Evolutionary conservation across 768 basidiomycete species (phyloP).

Genomic region (Boletus reticulatus): DNA sequence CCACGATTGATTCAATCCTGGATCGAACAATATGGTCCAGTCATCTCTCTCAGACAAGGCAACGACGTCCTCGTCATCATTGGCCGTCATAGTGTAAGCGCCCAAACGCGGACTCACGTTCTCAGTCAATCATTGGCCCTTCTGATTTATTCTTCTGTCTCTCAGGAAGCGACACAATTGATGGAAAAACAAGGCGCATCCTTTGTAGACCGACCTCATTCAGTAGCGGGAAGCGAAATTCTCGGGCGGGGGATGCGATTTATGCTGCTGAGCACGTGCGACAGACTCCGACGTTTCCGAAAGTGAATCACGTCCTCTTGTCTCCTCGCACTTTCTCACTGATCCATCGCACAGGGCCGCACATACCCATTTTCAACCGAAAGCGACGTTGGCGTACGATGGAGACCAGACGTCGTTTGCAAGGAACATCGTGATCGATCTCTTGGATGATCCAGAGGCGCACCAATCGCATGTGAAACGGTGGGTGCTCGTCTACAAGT

Average conservation of each 20-base stretch:
- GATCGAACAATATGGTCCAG: slow-evolving; percentile 27
- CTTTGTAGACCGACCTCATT: slow-evolving; percentile 49
- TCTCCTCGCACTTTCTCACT: background rate
- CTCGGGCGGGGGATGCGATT: slow-evolving; percentile 58
- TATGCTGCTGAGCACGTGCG: slow-evolving; percentile 49
- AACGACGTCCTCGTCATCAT: slow-evolving; percentile 25
- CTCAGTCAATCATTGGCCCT: background rate
- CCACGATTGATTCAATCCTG: slow-evolving; percentile 21
- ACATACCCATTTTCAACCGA: slow-evolving; percentile 52
- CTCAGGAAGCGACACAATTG: slow-evolving; percentile 46
- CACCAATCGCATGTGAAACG: slow-evolving; percentile 27
- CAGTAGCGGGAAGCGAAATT: slow-evolving; percentile 55
- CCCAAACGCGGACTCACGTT: background rate
- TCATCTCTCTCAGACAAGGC: slow-evolving; percentile 25
- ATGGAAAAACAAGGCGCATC: slow-evolving; percentile 58
- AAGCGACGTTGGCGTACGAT: slow-evolving; percentile 43
- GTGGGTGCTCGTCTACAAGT: slow-evolving; percentile 31
- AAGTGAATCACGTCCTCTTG: slow-evolving; percentile 30
- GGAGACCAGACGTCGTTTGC: slow-evolving; percentile 43
- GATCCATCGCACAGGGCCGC: slow-evolving; percentile 38
- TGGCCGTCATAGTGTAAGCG: slow-evolving; percentile 19
- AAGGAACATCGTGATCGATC: slow-evolving; percentile 17
- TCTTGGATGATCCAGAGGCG: slow-evolving; percentile 22
- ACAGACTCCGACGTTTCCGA: slow-evolving; percentile 57
- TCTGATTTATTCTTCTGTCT: no score